Percentiles rank a stretch among this genome's conserved stretches.
Conservation (phyloP, 345 rosid species). For the Ceriops tagal region DNA sequence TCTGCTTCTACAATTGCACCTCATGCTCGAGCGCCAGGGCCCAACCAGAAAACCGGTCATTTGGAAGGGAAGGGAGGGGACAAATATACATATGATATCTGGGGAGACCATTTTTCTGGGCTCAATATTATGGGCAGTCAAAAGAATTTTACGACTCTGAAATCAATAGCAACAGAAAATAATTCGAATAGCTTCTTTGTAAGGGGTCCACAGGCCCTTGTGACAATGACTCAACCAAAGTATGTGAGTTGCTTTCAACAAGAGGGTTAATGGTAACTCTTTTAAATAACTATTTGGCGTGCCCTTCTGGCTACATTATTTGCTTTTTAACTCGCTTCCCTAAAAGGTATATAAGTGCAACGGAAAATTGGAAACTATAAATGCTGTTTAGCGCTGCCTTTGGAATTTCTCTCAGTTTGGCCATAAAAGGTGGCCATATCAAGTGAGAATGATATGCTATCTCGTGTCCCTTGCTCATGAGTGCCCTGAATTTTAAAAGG, state of each 20-base stretch:
- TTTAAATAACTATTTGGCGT: conserved; percentile 6
- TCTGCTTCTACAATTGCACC: conserved; percentile 51
- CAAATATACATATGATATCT: conserved; percentile 63
- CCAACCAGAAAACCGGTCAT: conserved; percentile 31
- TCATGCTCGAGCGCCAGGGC: conserved; percentile 75
- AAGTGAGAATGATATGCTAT: too few relatives aligned
- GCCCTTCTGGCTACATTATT: not conserved
- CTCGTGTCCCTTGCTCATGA: not conserved
- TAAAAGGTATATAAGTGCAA: not conserved
- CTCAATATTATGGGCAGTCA: conserved; percentile 40
- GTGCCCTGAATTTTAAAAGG: not conserved
- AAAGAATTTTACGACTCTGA: conserved; percentile 38
- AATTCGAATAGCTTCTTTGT: conserved; percentile 75
- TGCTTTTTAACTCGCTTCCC: not conserved
- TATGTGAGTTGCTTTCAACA: conserved; percentile 50
- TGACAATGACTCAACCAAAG: conserved; percentile 44
- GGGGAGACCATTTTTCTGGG: conserved; percentile 79
- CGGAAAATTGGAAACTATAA: not conserved
- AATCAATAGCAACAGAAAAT: conserved; percentile 30
- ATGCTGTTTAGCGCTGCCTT: not conserved
- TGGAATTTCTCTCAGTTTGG: too few relatives aligned
- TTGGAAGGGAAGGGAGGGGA: conserved; percentile 35
- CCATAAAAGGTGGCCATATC: too few relatives aligned
- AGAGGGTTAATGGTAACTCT: conserved; percentile 44
- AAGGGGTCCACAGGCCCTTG: conserved; percentile 68